phyloP scores from a whole-genome alignment of 371 early-diverging fungal species.

The Batrachochytrium dendrobatidis region DNA sequence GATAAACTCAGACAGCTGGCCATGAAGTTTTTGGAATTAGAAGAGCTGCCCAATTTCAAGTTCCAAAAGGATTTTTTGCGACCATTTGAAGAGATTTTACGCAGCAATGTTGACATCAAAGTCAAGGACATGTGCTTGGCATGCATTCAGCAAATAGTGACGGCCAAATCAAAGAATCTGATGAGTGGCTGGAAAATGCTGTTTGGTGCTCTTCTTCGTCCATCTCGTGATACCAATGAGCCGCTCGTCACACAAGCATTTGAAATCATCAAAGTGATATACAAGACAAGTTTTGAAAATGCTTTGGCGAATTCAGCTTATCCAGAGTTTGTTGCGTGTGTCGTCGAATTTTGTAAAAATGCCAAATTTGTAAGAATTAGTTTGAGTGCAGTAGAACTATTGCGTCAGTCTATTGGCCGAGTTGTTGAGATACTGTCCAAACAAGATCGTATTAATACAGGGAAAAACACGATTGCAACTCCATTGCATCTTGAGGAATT shows the following conservation, averaged over 20 bases:
- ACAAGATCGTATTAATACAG: background rate
- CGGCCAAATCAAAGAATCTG: slow-evolving; percentile 55
- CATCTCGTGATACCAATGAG: slow-evolving; percentile 63
- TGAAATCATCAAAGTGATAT: slow-evolving; percentile 41
- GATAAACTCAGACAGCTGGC: slow-evolving; percentile 88
- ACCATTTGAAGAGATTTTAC: slow-evolving; percentile 82
- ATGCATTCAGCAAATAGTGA: slow-evolving; percentile 84
- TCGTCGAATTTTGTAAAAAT: slow-evolving; percentile 49
- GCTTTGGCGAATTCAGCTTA: slow-evolving; percentile 38
- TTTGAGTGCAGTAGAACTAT: slow-evolving; percentile 35
- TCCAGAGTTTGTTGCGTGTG: slow-evolving; percentile 41
- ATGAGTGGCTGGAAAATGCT: slow-evolving; percentile 90
- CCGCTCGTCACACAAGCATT: slow-evolving; percentile 40
- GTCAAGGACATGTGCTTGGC: slow-evolving; percentile 91
- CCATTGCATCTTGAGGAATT: no score
- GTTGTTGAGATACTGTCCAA: background rate
- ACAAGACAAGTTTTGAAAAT: slow-evolving; percentile 38
- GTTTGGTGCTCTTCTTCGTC: slow-evolving; percentile 69
- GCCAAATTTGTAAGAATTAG: slow-evolving; percentile 26
- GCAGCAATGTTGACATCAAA: slow-evolving; percentile 60
- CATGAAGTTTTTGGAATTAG: slow-evolving; percentile 91
- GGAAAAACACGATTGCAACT: no score
- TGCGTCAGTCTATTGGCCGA: slow-evolving; percentile 27
- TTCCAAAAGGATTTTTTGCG: slow-evolving; percentile 92
- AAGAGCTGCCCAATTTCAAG: slow-evolving; percentile 89